phyloP scores from a whole-genome alignment of 805 yeast species.

The Wickerhamomyces bovis region DNA sequence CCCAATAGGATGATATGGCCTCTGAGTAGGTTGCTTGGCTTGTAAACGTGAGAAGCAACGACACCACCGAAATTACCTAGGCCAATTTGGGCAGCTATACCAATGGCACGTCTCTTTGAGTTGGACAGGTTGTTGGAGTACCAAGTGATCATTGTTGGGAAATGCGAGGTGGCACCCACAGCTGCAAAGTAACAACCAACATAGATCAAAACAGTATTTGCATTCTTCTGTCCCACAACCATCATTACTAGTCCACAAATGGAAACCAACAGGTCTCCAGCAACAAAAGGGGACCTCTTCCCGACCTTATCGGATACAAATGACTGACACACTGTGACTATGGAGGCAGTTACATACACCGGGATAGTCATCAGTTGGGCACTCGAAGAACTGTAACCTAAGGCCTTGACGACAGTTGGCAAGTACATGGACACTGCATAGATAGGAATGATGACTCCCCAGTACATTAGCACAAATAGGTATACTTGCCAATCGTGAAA shows the following conservation, averaged over 20 bases:
- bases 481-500: slow-evolving; percentile 28
- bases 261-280: slow-evolving; percentile 23
- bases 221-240: slow-evolving; percentile 22
- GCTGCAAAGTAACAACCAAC: slow-evolving; percentile 29
- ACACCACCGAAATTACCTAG: slow-evolving; percentile 35
- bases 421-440: slow-evolving; percentile 34
- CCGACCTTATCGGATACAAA: slow-evolving; percentile 25
- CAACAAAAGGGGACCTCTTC: slow-evolving; percentile 27
- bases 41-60: slow-evolving; percentile 30
- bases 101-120: slow-evolving; percentile 32
- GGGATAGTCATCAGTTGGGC: slow-evolving; percentile 41
- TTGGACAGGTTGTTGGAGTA: slow-evolving; percentile 32
- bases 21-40: slow-evolving; percentile 24
- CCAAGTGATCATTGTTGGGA: slow-evolving; percentile 34
- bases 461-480: slow-evolving; percentile 23
- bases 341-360: slow-evolving; percentile 31
- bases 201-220: slow-evolving; percentile 22
- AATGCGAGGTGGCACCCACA: slow-evolving; percentile 26
- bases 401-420: slow-evolving; percentile 34
- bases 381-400: slow-evolving; percentile 34
- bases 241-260: slow-evolving; percentile 30
- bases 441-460: slow-evolving; percentile 28
- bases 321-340: slow-evolving; percentile 24
- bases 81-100: slow-evolving; percentile 35
- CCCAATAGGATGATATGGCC: slow-evolving; percentile 30